Percentiles rank a stretch among this genome's conserved stretches.
Evolutionary conservation across 2,329 filamentous ascomycete species (phyloP).

Genomic region (Nemania sp.): DNA sequence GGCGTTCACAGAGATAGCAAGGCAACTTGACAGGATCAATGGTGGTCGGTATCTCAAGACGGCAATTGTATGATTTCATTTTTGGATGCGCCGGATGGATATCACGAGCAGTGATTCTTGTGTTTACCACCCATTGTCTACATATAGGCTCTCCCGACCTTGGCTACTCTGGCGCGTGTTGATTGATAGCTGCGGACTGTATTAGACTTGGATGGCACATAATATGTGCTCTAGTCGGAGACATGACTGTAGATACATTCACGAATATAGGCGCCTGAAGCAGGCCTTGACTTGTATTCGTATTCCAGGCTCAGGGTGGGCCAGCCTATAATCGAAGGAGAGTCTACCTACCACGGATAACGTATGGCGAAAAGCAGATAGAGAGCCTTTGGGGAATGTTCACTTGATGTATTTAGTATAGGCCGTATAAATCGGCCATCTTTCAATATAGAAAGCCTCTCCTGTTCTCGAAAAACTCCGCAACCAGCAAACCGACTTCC

Average conservation of each 20-base stretch:
- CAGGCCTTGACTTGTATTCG: too few relatives aligned
- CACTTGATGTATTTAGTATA: too few relatives aligned
- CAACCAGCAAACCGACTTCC: too few relatives aligned
- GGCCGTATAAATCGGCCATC: too few relatives aligned
- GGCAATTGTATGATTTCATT: slow-evolving; percentile 26
- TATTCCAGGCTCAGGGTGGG: too few relatives aligned
- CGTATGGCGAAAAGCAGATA: too few relatives aligned
- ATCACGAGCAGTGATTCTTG: slow-evolving; percentile 23
- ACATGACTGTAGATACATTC: slow-evolving; percentile 21
- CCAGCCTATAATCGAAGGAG: too few relatives aligned
- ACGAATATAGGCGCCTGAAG: slow-evolving; percentile 26
- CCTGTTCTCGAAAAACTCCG: too few relatives aligned
- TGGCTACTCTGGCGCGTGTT: slow-evolving; percentile 5
- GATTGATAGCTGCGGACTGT: slow-evolving; percentile 17
- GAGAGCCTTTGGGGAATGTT: too few relatives aligned
- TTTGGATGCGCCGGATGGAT: slow-evolving; percentile 35
- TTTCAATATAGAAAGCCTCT: too few relatives aligned
- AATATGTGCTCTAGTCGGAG: neutral
- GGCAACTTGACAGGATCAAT: slow-evolving; percentile 14
- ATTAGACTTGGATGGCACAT: slow-evolving; percentile 19
- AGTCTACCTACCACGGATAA: too few relatives aligned
- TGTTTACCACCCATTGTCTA: slow-evolving; percentile 22
- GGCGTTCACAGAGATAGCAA: slow-evolving; percentile 25
- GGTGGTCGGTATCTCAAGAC: slow-evolving; percentile 35
- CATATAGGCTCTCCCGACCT: slow-evolving; percentile 15